Conservation (phyloP, 1,284 basidiomycete species). For the Rhodotorula mucilaginosa region DNA sequence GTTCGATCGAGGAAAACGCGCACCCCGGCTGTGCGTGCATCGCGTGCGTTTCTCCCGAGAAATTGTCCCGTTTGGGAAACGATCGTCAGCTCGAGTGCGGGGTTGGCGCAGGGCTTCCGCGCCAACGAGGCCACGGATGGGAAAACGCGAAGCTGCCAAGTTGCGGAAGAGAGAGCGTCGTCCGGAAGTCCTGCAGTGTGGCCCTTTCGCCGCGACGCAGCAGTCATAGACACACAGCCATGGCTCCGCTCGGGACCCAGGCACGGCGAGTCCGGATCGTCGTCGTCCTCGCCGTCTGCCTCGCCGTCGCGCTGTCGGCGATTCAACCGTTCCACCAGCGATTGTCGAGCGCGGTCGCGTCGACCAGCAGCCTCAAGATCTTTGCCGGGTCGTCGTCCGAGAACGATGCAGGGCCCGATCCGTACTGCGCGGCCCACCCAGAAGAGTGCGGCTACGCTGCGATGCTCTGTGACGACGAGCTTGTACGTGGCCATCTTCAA, state of each 20-base stretch:
- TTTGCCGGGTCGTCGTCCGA: neutral
- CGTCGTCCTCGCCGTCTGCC: neutral
- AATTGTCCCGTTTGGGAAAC: no score
- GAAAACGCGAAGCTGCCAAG: no score
- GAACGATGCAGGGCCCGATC: neutral
- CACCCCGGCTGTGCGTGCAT: no score
- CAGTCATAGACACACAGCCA: neutral
- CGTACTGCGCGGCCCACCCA: neutral
- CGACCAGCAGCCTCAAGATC: neutral
- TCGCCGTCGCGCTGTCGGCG: neutral
- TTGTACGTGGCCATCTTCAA: neutral
- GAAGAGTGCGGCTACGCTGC: constrained; percentile 1
- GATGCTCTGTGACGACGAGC: constrained; percentile 8
- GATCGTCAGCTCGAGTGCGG: no score
- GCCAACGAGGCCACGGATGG: no score
- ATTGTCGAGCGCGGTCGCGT: neutral
- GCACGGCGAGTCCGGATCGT: neutral
- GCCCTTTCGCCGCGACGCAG: neutral
- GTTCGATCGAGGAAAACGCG: no score
- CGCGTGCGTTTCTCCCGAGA: no score
- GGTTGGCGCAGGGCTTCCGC: no score
- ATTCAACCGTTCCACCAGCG: neutral
- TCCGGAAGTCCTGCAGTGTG: no score
- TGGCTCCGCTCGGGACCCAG: neutral
- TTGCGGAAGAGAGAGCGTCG: no score